These are phyloP conservation scores for Alternaria gaisen DNA, from an alignment of 2,329 filamentous ascomycete species.

Conservation along the genomic window DNA sequence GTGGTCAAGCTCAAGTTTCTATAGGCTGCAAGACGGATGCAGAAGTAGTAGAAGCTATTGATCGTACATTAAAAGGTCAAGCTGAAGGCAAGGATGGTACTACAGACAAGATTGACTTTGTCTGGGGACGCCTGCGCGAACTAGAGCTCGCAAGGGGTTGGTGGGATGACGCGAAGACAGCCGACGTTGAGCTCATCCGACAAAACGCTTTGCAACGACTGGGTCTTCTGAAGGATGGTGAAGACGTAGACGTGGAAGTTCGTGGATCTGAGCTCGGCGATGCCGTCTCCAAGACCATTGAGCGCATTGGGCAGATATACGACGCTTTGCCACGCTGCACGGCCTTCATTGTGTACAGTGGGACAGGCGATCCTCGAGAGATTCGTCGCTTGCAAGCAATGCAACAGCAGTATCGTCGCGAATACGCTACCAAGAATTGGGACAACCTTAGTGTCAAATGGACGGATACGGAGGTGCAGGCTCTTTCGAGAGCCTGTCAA, in stretches of 20 bases:
- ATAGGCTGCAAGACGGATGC: conserved; percentile 67
- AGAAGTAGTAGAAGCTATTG: conserved; percentile 65
- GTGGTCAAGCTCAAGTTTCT: conserved; percentile 63
- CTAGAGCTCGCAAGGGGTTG: conserved; percentile 68
- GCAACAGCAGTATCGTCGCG: conserved; percentile 64
- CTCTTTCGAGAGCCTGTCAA: conserved; percentile 64
- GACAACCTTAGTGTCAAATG: conserved; percentile 69
- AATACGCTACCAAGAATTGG: conserved; percentile 69
- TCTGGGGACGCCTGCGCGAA: conserved; percentile 69
- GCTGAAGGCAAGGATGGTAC: conserved; percentile 54
- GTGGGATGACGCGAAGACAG: conserved; percentile 62
- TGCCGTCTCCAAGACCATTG: conserved; percentile 60
- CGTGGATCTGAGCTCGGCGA: conserved; percentile 51
- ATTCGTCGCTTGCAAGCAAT: conserved; percentile 64
- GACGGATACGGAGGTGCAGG: conserved; percentile 71
- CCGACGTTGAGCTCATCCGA: conserved; percentile 46
- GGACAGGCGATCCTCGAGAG: conserved; percentile 69
- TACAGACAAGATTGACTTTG: conserved; percentile 66
- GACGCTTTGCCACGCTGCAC: conserved; percentile 66
- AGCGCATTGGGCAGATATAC: conserved; percentile 62
- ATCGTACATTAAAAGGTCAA: conserved; percentile 61
- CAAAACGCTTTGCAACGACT: conserved; percentile 38
- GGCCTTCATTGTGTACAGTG: conserved; percentile 69
- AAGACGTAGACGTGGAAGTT: conserved; percentile 32
- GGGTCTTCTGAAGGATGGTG: conserved; percentile 26